These are phyloP conservation scores for Aspergillus sp. DNA, from an alignment of 2,329 filamentous ascomycete genomes.

Conservation along the genomic window DNA sequence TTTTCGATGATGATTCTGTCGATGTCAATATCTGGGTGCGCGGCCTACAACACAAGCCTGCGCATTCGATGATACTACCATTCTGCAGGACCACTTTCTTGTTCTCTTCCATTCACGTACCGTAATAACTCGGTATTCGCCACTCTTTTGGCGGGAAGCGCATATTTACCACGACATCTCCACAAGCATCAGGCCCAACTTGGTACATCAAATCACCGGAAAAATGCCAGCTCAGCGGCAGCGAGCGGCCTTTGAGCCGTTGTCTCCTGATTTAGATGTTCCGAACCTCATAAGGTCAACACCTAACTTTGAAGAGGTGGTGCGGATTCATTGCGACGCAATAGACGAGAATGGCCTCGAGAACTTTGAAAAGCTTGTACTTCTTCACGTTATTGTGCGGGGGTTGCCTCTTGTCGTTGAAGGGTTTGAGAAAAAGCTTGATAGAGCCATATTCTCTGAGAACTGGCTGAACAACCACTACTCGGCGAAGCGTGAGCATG, in stretches of 20 bases:
- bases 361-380: slow-evolving; percentile 81
- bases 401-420: slow-evolving; percentile 90
- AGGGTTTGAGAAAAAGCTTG: slow-evolving; percentile 75
- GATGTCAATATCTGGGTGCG: not conserved
- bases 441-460: slow-evolving; percentile 73
- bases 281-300: slow-evolving; percentile 71
- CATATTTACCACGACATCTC: not conserved
- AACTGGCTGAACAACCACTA: slow-evolving; percentile 78
- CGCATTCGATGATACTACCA: not conserved
- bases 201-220: not conserved
- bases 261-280: slow-evolving; percentile 82
- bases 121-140: not conserved
- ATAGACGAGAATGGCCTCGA: slow-evolving; percentile 75
- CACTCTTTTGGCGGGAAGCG: not conserved
- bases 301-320: slow-evolving; percentile 83
- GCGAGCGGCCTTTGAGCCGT: slow-evolving; percentile 86
- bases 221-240: slow-evolving; percentile 76
- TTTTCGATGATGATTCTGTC: slow-evolving; percentile 3
- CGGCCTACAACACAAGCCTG: not conserved
- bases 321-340: slow-evolving; percentile 74
- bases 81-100: not conserved
- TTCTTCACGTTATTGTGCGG: slow-evolving; percentile 77
- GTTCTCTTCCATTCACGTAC: not conserved
- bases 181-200: not conserved
- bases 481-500: slow-evolving; percentile 69